These are phyloP conservation scores for Botryotinia calthae DNA, from an alignment of 2,329 filamentous ascomycete genomes.

Conservation along the genomic window DNA sequence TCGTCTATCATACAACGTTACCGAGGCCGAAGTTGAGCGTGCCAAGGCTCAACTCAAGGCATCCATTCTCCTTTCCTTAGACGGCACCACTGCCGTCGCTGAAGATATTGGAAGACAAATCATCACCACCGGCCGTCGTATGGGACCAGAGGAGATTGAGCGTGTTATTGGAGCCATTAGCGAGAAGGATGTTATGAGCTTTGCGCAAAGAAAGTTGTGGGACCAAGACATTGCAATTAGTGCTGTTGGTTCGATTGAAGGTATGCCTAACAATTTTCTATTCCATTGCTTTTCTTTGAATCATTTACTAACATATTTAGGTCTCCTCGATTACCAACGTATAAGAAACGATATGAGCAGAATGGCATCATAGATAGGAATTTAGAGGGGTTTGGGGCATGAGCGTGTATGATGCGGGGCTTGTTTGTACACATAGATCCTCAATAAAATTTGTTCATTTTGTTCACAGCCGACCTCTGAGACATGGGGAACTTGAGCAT, in stretches of 20 bases:
- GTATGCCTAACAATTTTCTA: constrained; percentile 37
- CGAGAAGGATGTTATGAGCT: constrained; percentile 95
- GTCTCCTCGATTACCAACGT: constrained; percentile 66
- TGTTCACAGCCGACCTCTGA: constrained; percentile 1
- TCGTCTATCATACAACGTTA: constrained; percentile 84
- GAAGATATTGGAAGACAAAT: constrained; percentile 99
- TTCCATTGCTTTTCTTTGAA: background rate
- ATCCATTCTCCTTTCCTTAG: constrained; percentile 92
- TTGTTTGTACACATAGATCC: constrained; percentile 39
- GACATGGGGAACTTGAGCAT: background rate
- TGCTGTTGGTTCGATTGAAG: constrained; percentile 91
- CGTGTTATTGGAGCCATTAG: constrained; percentile 83
- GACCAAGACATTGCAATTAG: constrained; percentile 94
- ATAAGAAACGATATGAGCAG: constrained; percentile 83
- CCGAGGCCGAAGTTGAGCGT: constrained; percentile 88
- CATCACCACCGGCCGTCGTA: constrained; percentile 90
- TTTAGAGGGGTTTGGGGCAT: constrained; percentile 27
- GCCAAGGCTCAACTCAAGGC: constrained; percentile 99
- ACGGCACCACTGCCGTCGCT: constrained; percentile 94
- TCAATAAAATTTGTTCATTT: constrained; percentile 30
- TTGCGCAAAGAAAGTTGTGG: constrained; percentile 93
- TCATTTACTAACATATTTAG: constrained; percentile 12
- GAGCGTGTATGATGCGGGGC: constrained; percentile 39
- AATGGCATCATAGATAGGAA: constrained; percentile 48
- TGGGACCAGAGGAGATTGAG: constrained; percentile 93